A percentile compares a stretch with the other conserved stretches of the same genome.
Conservation (phyloP, 805 yeast genomes). For the Candida jianshihensis region DNA sequence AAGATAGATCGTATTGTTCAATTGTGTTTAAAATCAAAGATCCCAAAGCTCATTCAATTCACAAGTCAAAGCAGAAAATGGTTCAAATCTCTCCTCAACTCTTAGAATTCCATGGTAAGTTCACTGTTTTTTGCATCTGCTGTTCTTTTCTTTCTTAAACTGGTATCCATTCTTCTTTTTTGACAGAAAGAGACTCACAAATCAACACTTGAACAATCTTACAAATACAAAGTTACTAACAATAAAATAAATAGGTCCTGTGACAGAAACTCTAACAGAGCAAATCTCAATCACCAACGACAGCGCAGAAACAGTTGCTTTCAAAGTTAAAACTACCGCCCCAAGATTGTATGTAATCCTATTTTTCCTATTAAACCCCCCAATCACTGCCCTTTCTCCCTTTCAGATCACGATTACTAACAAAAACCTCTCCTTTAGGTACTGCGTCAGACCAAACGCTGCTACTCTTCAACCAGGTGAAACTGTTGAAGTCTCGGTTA, state of each 20-base stretch:
- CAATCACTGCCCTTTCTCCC: too few species aligned
- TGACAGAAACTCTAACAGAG: conserved; percentile 65
- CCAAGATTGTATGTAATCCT: conserved; percentile 58
- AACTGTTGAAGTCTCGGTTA: conserved; percentile 66
- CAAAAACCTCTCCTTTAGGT: conserved; percentile 16
- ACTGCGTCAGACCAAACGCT: conserved; percentile 96
- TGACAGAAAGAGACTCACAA: too few species aligned
- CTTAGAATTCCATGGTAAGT: conserved; percentile 76
- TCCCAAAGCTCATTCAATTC: too few species aligned
- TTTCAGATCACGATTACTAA: too few species aligned
- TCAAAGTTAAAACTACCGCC: conserved; percentile 97
- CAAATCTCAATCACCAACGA: conserved; percentile 45
- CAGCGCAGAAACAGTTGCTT: conserved; percentile 59
- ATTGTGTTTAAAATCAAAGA: too few species aligned
- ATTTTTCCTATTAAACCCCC: too few species aligned
- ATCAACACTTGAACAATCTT: not conserved
- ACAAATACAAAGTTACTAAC: not conserved
- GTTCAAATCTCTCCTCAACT: conserved; percentile 67
- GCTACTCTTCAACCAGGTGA: conserved; percentile 72
- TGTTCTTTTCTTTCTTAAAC: too few species aligned
- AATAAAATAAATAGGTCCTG: conserved; percentile 46
- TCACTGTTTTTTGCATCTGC: too few species aligned
- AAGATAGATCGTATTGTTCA: too few species aligned
- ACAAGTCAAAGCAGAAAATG: conserved; percentile 2
- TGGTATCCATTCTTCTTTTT: too few species aligned